Evolutionary conservation across 805 yeast species (phyloP).

Genomic region (Lipomyces spencermartinsiae): DNA sequence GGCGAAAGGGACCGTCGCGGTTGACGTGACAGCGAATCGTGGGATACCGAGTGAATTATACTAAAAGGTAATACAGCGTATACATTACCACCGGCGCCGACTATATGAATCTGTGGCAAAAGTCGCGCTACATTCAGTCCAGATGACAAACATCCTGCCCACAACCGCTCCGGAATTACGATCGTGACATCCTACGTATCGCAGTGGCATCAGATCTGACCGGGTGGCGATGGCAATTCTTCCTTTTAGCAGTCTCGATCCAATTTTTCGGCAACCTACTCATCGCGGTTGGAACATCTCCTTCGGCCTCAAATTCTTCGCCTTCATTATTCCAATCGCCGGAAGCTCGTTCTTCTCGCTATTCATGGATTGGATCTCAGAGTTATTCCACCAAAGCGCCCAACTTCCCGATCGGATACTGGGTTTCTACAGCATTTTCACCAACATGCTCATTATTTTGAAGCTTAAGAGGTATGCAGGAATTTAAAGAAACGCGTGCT

Average conservation of each 20-base stretch:
- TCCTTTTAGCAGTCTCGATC: slow-evolving; percentile 18
- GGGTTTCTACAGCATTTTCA: slow-evolving; percentile 27
- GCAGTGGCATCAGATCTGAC: slow-evolving; percentile 44
- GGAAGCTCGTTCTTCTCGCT: slow-evolving; percentile 34
- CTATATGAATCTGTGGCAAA: slow-evolving; percentile 46
- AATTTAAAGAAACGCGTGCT: slow-evolving; percentile 8
- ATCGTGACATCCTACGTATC: slow-evolving; percentile 42
- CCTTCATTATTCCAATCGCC: slow-evolving; percentile 22
- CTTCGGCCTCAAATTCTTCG: slow-evolving; percentile 44
- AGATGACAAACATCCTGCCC: slow-evolving; percentile 45
- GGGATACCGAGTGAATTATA: no score
- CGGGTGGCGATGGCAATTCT: slow-evolving; percentile 42
- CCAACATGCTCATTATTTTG: slow-evolving; percentile 21
- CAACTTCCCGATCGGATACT: slow-evolving; percentile 40
- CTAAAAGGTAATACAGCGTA: no score
- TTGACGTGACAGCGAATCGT: slow-evolving; percentile 12
- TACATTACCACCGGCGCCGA: slow-evolving; percentile 25
- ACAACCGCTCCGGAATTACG: slow-evolving; percentile 46
- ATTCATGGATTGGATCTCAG: slow-evolving; percentile 41
- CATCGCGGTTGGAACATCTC: slow-evolving; percentile 53
- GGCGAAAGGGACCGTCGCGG: slow-evolving; percentile 23
- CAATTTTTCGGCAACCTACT: slow-evolving; percentile 43
- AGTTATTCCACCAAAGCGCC: slow-evolving; percentile 41
- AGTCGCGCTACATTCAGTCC: slow-evolving; percentile 40
- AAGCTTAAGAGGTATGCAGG: slow-evolving; percentile 16